A percentile compares a stretch with the other conserved stretches of the same genome.
These are phyloP conservation scores for Piromyces finnis DNA, from an alignment of 192 early-diverging fungal genomes.

Conservation along the genomic window DNA sequence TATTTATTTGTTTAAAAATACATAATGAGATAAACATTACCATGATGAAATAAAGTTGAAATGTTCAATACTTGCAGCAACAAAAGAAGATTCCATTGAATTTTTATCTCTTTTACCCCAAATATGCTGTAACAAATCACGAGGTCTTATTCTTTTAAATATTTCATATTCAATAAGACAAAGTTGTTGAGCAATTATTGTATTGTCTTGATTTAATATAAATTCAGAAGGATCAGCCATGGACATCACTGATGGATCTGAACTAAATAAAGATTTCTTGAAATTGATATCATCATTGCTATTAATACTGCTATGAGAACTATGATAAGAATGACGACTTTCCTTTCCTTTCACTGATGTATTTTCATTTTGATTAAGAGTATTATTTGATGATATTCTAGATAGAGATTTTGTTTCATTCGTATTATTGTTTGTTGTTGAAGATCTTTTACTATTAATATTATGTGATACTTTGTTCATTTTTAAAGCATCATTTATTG, in stretches of 20 bases:
- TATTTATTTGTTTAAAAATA: no score
- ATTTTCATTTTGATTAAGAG: no score
- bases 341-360: no score
- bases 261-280: no score
- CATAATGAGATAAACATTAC: neutral
- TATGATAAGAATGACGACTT: neutral
- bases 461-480: neutral
- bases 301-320: neutral
- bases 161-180: constrained; percentile 42
- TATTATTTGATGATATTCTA: neutral
- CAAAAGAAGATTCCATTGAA: constrained; percentile 10
- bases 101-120: constrained; percentile 20
- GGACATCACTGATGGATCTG: no score
- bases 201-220: constrained; percentile 10
- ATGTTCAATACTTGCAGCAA: constrained; percentile 41
- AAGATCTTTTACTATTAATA: no score
- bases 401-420: neutral
- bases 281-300: neutral
- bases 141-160: constrained; percentile 39
- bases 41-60: constrained; percentile 55
- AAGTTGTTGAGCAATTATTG: constrained; percentile 41
- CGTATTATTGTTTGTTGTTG: neutral
- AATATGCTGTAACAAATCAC: constrained; percentile 38
- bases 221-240: neutral
- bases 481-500: neutral